Conservation (phyloP, 1,139 yeast genomes). For the Taphrina pruni region DNA sequence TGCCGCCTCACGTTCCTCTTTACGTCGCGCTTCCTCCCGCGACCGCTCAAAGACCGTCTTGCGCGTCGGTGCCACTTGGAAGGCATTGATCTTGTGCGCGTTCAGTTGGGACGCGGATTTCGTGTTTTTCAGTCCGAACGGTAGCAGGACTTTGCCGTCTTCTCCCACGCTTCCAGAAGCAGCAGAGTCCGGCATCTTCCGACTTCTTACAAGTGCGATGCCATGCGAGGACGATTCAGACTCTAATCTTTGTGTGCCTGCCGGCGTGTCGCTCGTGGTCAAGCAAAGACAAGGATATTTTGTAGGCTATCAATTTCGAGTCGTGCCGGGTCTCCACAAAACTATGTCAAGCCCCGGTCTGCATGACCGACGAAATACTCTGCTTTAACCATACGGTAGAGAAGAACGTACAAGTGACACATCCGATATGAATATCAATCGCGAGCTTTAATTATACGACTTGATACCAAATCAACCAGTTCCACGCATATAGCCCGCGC, state of each 20-base stretch:
- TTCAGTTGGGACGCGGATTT: conserved; percentile 4
- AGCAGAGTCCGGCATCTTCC: too few relatives aligned
- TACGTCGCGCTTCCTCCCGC: conserved; percentile 43
- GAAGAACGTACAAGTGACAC: neutral
- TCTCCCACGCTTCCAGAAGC: neutral
- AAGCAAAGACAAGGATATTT: too few relatives aligned
- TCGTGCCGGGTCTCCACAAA: conserved; percentile 1
- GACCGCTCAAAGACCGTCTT: conserved; percentile 45
- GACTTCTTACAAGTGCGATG: too few relatives aligned
- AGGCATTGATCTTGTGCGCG: conserved; percentile 34
- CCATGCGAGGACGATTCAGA: too few relatives aligned
- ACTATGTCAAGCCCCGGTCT: too few relatives aligned
- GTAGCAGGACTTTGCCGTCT: neutral
- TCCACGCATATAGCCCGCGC: neutral
- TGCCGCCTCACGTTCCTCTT: conserved; percentile 40
- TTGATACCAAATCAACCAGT: neutral
- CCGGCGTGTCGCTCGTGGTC: too few relatives aligned
- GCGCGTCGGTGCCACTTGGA: conserved; percentile 28
- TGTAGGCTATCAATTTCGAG: too few relatives aligned
- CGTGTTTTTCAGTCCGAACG: conserved; percentile 15
- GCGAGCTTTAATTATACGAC: neutral
- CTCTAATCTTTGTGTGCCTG: too few relatives aligned
- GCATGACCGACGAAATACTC: too few relatives aligned
- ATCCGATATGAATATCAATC: neutral
- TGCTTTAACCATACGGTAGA: too few relatives aligned